A percentile compares a stretch with the other conserved stretches of the same genome.
These are phyloP conservation scores for Stropharia rugosoannulata DNA, from an alignment of 768 basidiomycete species.

Conservation along the genomic window DNA sequence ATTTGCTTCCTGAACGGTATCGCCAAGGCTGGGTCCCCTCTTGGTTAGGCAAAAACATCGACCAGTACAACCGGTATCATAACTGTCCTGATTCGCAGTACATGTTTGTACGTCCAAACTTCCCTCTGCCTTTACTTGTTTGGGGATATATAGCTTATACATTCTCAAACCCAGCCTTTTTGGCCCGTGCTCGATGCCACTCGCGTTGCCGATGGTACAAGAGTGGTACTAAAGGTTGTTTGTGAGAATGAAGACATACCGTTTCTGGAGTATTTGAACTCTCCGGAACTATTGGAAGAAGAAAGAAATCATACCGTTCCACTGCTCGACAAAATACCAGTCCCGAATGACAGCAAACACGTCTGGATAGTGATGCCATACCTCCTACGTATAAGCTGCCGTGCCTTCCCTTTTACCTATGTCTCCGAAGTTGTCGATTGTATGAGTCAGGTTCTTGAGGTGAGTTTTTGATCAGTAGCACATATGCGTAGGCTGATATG, in stretches of 20 bases:
- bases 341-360: not conserved
- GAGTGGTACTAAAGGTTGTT: slow-evolving; percentile 4
- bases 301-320: slow-evolving; percentile 3
- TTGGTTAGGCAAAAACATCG: not conserved
- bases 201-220: slow-evolving; percentile 2
- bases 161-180: not conserved
- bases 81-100: not conserved
- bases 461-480: no score
- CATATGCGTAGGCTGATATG: no score
- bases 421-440: not conserved
- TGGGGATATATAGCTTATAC: no score
- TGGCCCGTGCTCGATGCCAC: slow-evolving; percentile 1
- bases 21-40: slow-evolving; percentile 11
- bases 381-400: not conserved
- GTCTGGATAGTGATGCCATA: slow-evolving; percentile 2
- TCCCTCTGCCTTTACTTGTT: not conserved
- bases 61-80: not conserved
- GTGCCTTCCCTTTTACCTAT: not conserved
- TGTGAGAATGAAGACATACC: not conserved
- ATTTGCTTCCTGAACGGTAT: slow-evolving; percentile 8
- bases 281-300: not conserved
- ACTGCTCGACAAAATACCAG: not conserved
- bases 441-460: not conserved
- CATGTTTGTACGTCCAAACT: not conserved
- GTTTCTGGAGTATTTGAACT: not conserved